Evolutionary conservation across 2,329 filamentous ascomycete species (phyloP).

Genomic region (Fusarium transvaalense): DNA sequence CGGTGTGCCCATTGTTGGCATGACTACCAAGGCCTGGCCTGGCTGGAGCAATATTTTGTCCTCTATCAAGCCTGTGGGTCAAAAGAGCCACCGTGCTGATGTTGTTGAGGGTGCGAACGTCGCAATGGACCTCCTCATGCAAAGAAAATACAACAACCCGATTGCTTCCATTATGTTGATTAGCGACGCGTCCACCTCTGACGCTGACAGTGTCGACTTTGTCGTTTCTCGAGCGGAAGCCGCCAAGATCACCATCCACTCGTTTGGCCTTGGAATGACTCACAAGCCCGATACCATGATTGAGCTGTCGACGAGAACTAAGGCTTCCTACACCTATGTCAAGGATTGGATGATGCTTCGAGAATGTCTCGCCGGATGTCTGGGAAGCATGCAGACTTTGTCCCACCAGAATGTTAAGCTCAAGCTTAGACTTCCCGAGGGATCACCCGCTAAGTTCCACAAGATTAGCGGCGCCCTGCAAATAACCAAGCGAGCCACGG

Average conservation of each 20-base stretch:
- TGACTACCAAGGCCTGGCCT: slow-evolving; percentile 95
- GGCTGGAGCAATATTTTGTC: slow-evolving; percentile 90
- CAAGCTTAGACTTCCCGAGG: slow-evolving; percentile 92
- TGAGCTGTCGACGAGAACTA: slow-evolving; percentile 92
- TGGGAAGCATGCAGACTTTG: slow-evolving; percentile 90
- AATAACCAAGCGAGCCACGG: slow-evolving; percentile 95
- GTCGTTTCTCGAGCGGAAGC: slow-evolving; percentile 96
- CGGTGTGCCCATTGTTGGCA: slow-evolving; percentile 94
- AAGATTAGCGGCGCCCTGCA: slow-evolving; percentile 98
- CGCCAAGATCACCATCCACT: slow-evolving; percentile 97
- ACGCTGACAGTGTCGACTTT: slow-evolving; percentile 96
- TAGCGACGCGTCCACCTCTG: slow-evolving; percentile 95
- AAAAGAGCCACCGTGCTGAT: slow-evolving; percentile 96
- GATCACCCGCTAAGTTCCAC: slow-evolving; percentile 96
- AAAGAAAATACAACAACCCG: slow-evolving; percentile 94
- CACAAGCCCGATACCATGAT: slow-evolving; percentile 99
- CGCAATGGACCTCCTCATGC: slow-evolving; percentile 98
- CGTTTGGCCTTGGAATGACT: slow-evolving; percentile 94
- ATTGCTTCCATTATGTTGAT: slow-evolving; percentile 96
- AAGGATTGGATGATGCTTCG: slow-evolving; percentile 99
- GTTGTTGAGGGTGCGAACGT: slow-evolving; percentile 98
- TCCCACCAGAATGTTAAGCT: slow-evolving; percentile 99
- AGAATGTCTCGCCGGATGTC: slow-evolving; percentile 92
- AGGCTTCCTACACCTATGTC: slow-evolving; percentile 97
- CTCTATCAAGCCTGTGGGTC: slow-evolving; percentile 91